Base-by-base conservation (phyloP, 495 filamentous ascomycete genomes). In the Xanthoparmelia taractica region DNA sequence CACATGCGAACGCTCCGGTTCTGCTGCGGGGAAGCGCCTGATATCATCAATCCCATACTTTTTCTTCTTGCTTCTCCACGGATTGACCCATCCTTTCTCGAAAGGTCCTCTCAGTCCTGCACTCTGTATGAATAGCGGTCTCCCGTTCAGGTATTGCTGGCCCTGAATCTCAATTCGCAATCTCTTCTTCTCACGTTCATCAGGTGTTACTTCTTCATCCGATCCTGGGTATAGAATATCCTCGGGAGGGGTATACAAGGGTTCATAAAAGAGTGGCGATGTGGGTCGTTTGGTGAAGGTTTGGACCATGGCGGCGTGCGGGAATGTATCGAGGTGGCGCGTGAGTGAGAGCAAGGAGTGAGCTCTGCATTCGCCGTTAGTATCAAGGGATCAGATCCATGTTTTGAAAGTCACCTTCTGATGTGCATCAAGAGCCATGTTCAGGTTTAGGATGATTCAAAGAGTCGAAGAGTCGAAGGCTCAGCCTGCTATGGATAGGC, bases 51-150 rank as follows among this genome's bases (percentile, higher is more conserved):
- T 38, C 37, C 62, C 48, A 48, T 36, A 50, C n/a, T 50, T 64
- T 12, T 34, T 31, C 56, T 57, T 72, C 57, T 57, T 76, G 6
- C 27, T 33, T 20, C 15, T 75, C 87, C 85, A 89, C 0, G 86
- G 87, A 66, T 90, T 90, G 31, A 66, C 64, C 87, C 87, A 90
- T 34, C 76, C 79, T 1, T 77, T 71, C 20, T 84, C 79, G 57
- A 90, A 86, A 1, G 87, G 87, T 0, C 87, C 87, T 27, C 73
- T 77, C 23, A 90, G 72, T 13, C 78, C 76, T 17, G 87, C 84
- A 8, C 86, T 87, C 4, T 85, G 70, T 23, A 92, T 80, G 60
- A 82, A 79, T 2, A 87, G 65, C 4, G 79, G 77, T 38, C 76
- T 75, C 1, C 87, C 86, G 23, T 78, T 70, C 33, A 88, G 75